Evolutionary conservation across 2,329 filamentous ascomycete genomes (phyloP).

Genomic region (Calonectria pteridis): DNA sequence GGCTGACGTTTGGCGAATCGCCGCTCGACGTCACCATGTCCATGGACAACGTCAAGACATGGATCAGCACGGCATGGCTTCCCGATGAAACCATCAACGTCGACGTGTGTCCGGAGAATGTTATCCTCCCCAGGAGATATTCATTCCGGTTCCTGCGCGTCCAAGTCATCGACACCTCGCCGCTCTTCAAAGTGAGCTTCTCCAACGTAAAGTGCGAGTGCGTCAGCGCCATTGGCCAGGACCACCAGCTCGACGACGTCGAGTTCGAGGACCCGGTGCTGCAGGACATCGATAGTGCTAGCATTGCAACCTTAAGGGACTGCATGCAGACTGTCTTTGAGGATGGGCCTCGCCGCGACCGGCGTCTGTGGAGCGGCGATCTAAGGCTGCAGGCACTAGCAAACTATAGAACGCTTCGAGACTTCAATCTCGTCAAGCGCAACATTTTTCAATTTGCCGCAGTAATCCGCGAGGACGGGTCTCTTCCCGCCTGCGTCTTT

Average conservation of each 20-base stretch:
- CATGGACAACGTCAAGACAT: slow-evolving; percentile 50
- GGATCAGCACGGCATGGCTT: slow-evolving; percentile 54
- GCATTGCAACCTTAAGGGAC: slow-evolving; percentile 50
- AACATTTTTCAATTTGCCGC: slow-evolving; percentile 52
- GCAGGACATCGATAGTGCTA: slow-evolving; percentile 44
- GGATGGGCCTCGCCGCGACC: slow-evolving; percentile 52
- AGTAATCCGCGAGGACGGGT: slow-evolving; percentile 47
- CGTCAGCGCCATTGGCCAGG: slow-evolving; percentile 44
- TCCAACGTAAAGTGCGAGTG: slow-evolving; percentile 43
- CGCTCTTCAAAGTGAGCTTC: slow-evolving; percentile 49
- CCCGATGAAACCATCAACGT: slow-evolving; percentile 52
- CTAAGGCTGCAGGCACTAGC: slow-evolving; percentile 51
- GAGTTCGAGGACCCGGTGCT: slow-evolving; percentile 39
- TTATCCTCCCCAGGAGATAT: slow-evolving; percentile 48
- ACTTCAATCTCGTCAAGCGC: slow-evolving; percentile 50
- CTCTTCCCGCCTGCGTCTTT: slow-evolving; percentile 51
- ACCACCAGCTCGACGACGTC: slow-evolving; percentile 29
- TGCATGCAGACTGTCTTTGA: slow-evolving; percentile 56
- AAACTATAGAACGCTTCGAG: slow-evolving; percentile 52
- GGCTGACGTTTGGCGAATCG: slow-evolving; percentile 52
- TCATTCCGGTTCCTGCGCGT: slow-evolving; percentile 51
- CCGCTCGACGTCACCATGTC: slow-evolving; percentile 52
- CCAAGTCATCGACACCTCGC: slow-evolving; percentile 51
- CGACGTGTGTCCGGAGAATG: slow-evolving; percentile 47
- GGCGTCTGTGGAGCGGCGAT: slow-evolving; percentile 53